Percentiles rank a stretch among this genome's conserved stretches.
phyloP scores from a whole-genome alignment of 179 eudicot genomes.

The Beta lomatogona region DNA sequence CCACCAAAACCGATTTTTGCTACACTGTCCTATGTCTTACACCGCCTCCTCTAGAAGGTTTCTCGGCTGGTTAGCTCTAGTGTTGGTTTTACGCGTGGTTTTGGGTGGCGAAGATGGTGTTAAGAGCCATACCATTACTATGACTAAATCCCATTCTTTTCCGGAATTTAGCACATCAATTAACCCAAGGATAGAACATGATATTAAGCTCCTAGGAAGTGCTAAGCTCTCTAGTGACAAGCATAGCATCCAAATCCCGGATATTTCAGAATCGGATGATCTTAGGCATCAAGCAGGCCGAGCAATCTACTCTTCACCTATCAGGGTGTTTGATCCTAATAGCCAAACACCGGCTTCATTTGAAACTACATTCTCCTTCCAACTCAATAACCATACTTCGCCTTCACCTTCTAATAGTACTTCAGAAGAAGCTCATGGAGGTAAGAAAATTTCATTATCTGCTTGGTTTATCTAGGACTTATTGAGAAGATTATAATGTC shows the following conservation, averaged over 20 bases:
- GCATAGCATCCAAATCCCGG: constrained; percentile 66
- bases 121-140: constrained; percentile 34
- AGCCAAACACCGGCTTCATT: constrained; percentile 63
- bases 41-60: background rate
- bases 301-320: constrained; percentile 59
- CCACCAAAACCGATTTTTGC: background rate
- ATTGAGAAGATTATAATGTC: background rate
- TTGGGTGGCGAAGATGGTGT: constrained; percentile 15
- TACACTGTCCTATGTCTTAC: constrained; percentile 13
- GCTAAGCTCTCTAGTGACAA: constrained; percentile 43
- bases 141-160: constrained; percentile 55
- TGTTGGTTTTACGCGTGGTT: constrained; percentile 6
- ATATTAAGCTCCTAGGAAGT: constrained; percentile 67
- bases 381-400: constrained; percentile 37
- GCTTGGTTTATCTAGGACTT: too few species aligned
- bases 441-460: constrained; percentile 10
- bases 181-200: constrained; percentile 38
- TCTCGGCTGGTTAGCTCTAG: constrained; percentile 18
- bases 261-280: constrained; percentile 31
- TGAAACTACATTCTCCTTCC: constrained; percentile 70
- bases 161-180: constrained; percentile 41
- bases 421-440: constrained; percentile 36
- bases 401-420: background rate
- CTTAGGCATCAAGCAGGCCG: constrained; percentile 61
- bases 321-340: constrained; percentile 65